These are phyloP conservation scores for Stephania cephalantha DNA, from an alignment of 164 flowering plant species.

Conservation along the genomic window DNA sequence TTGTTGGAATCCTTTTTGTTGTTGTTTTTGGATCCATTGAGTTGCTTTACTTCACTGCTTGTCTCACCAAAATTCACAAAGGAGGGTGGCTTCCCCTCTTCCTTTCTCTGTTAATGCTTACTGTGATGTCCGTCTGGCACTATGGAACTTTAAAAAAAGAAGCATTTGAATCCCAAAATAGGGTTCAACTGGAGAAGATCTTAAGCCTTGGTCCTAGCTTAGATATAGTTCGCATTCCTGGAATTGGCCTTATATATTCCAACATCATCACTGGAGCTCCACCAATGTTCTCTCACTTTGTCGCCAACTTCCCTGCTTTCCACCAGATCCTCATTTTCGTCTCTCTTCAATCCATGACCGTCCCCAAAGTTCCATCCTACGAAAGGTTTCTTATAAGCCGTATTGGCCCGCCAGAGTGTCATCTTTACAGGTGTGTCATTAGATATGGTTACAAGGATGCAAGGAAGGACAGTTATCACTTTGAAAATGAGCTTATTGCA, in stretches of 20 bases:
- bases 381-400: slow-evolving; percentile 36
- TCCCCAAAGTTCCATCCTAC: slow-evolving; percentile 31
- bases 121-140: slow-evolving; percentile 55
- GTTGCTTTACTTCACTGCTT: slow-evolving; percentile 43
- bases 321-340: slow-evolving; percentile 39
- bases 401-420: slow-evolving; percentile 33
- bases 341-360: slow-evolving; percentile 27
- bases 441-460: slow-evolving; percentile 43
- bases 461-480: slow-evolving; percentile 22
- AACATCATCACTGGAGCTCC: slow-evolving; percentile 40
- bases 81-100: slow-evolving; percentile 60
- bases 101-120: slow-evolving; percentile 29
- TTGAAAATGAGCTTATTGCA: slow-evolving; percentile 33
- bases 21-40: slow-evolving; percentile 55
- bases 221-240: slow-evolving; percentile 35
- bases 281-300: slow-evolving; percentile 45
- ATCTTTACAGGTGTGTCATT: slow-evolving; percentile 31
- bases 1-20: slow-evolving; percentile 30
- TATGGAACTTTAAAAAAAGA: slow-evolving; percentile 42
- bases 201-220: slow-evolving; percentile 32
- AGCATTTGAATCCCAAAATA: slow-evolving; percentile 35
- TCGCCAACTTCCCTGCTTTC: slow-evolving; percentile 57
- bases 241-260: slow-evolving; percentile 43
- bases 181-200: slow-evolving; percentile 32
- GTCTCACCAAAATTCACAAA: slow-evolving; percentile 34